A percentile compares a stretch with the other conserved stretches of the same genome.
phyloP scores from a whole-genome alignment of 768 basidiomycete genomes.

The Mycena filopes region DNA sequence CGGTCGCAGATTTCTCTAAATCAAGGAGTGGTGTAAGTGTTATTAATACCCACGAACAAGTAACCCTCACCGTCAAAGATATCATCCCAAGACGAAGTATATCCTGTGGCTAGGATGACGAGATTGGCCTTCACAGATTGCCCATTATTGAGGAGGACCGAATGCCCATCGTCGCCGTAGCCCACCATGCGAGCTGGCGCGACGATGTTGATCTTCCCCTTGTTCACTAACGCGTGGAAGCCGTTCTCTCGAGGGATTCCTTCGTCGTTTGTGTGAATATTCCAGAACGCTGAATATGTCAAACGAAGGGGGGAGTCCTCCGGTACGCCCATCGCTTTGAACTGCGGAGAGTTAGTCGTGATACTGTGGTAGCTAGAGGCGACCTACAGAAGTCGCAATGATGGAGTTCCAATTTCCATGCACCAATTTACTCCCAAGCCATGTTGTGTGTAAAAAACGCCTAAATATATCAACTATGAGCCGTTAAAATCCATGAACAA shows the following conservation, averaged over 20 bases:
- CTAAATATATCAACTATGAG: slow-evolving; percentile 25
- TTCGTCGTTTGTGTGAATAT: slow-evolving; percentile 59
- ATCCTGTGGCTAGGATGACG: slow-evolving; percentile 70
- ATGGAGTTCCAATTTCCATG: slow-evolving; percentile 16
- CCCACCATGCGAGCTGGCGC: slow-evolving; percentile 54
- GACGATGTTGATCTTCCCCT: slow-evolving; percentile 60
- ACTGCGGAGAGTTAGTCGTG: slow-evolving; percentile 34
- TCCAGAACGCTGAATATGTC: slow-evolving; percentile 50
- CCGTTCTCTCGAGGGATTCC: slow-evolving; percentile 57
- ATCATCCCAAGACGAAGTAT: slow-evolving; percentile 63
- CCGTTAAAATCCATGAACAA: no score
- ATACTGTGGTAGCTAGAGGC: slow-evolving; percentile 2
- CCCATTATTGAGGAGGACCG: slow-evolving; percentile 57
- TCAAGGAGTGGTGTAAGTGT: neutral
- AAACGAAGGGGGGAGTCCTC: slow-evolving; percentile 18
- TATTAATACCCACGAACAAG: neutral
- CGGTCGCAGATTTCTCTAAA: slow-evolving; percentile 58
- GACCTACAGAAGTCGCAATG: neutral
- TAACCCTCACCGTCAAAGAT: slow-evolving; percentile 44
- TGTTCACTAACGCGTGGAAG: slow-evolving; percentile 61
- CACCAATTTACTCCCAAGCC: slow-evolving; percentile 27
- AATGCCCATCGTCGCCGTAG: slow-evolving; percentile 47
- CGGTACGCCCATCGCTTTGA: slow-evolving; percentile 36
- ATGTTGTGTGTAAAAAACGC: slow-evolving; percentile 36
- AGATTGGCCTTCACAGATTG: slow-evolving; percentile 53